Evolutionary conservation across 164 flowering plant species (phyloP).

Genomic region (Annona cherimola): DNA sequence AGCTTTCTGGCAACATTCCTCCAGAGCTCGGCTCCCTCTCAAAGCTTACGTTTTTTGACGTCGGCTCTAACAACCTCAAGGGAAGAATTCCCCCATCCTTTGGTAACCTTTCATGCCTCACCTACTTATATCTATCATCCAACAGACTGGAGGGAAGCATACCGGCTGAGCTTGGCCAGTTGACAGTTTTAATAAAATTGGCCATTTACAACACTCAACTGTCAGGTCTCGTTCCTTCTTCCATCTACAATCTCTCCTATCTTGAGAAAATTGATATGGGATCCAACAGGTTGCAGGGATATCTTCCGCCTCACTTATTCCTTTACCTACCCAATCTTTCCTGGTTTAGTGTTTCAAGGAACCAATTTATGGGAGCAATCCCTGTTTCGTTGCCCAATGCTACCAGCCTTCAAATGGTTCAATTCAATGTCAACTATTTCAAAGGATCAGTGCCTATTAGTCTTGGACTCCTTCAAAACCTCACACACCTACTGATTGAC

Average conservation of each 20-base stretch:
- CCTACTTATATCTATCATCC: background rate
- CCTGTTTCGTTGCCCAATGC: conserved; percentile 30
- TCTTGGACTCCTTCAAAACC: no score
- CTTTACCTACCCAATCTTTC: background rate
- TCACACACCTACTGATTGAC: no score
- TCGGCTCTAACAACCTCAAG: background rate
- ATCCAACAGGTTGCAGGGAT: background rate
- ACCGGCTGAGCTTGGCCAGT: conserved; percentile 10
- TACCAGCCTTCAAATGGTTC: conserved; percentile 13
- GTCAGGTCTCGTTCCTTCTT: conserved; percentile 15
- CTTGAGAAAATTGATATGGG: background rate
- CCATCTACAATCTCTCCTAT: background rate
- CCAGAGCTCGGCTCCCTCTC: background rate
- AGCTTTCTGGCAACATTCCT: background rate
- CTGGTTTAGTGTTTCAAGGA: conserved; percentile 4
- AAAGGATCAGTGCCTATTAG: no score
- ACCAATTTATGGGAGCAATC: conserved; percentile 19
- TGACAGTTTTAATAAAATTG: conserved; percentile 4
- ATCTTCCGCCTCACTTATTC: background rate
- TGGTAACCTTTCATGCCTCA: conserved; percentile 13
- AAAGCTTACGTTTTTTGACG: background rate
- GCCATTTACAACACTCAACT: conserved; percentile 5
- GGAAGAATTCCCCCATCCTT: conserved; percentile 10
- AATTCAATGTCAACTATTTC: conserved; percentile 15
- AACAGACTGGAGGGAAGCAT: conserved; percentile 12